phyloP scores from a whole-genome alignment of 768 basidiomycete genomes.

The Leucocoprinus leucothites region DNA sequence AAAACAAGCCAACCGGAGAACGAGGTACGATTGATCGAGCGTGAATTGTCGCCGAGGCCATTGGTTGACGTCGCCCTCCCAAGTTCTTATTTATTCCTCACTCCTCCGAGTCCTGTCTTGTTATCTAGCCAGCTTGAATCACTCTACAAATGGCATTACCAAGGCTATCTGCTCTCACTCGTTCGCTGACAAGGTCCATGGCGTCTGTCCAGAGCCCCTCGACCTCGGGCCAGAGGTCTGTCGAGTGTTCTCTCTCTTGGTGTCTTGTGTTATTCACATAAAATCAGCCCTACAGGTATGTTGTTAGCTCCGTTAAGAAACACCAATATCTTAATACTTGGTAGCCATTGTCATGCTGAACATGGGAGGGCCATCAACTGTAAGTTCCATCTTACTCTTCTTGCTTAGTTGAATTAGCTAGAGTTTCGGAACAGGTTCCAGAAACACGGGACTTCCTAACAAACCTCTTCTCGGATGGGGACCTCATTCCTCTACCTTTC shows the following conservation, averaged over 20 bases:
- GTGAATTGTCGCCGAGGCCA: slow-evolving; percentile 8
- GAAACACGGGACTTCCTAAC: slow-evolving; percentile 93
- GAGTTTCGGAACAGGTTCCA: slow-evolving; percentile 54
- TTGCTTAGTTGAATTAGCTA: slow-evolving; percentile 11
- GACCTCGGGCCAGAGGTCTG: slow-evolving; percentile 24
- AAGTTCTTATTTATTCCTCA: slow-evolving; percentile 1
- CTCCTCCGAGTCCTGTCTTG: slow-evolving; percentile 16
- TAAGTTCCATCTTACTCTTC: slow-evolving; percentile 31
- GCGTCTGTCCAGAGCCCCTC: slow-evolving; percentile 11
- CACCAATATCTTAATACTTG: slow-evolving; percentile 15
- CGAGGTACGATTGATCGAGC: slow-evolving; percentile 12
- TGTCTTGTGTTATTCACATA: background rate
- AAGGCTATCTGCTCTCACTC: slow-evolving; percentile 20
- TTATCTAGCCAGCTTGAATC: slow-evolving; percentile 12
- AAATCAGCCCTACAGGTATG: slow-evolving; percentile 62
- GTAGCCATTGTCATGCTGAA: slow-evolving; percentile 93
- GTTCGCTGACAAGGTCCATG: slow-evolving; percentile 20
- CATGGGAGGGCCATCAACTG: slow-evolving; percentile 97
- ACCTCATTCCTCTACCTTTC: slow-evolving; percentile 94
- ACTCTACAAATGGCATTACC: slow-evolving; percentile 8
- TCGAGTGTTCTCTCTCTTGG: background rate
- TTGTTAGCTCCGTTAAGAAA: slow-evolving; percentile 11
- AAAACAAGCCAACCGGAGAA: slow-evolving; percentile 3
- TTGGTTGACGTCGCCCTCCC: background rate
- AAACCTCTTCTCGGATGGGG: slow-evolving; percentile 87